Conservation (phyloP, 2,329 filamentous ascomycete species). For the Epichloe scottii region DNA sequence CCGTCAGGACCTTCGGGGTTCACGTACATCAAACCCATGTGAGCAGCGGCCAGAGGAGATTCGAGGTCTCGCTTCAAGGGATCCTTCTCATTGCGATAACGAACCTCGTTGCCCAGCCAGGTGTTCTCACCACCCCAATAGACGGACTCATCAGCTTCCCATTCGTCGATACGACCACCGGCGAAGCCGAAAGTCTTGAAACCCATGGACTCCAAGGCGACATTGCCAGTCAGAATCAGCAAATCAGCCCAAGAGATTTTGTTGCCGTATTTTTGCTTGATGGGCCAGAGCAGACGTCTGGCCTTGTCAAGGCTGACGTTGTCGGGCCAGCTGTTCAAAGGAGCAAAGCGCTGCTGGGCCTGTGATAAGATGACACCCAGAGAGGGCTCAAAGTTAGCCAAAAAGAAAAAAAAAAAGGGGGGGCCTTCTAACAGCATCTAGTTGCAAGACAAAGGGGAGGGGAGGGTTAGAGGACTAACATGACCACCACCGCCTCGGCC, state of each 20-base stretch:
- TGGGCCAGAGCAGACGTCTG: slow-evolving; percentile 64
- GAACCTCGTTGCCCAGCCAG: slow-evolving; percentile 64
- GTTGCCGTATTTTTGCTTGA: slow-evolving; percentile 76
- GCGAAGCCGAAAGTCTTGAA: slow-evolving; percentile 63
- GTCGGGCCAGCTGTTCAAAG: slow-evolving; percentile 71
- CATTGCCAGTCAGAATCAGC: slow-evolving; percentile 59
- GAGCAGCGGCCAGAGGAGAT: slow-evolving; percentile 49
- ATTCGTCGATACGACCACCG: slow-evolving; percentile 59
- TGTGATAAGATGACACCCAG: slow-evolving; percentile 2
- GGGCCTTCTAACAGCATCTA: too few species aligned
- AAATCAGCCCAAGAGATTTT: slow-evolving; percentile 75
- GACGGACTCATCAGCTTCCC: slow-evolving; percentile 61
- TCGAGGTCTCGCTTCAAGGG: slow-evolving; percentile 53
- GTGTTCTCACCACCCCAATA: slow-evolving; percentile 68
- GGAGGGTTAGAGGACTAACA: slow-evolving; percentile 11
- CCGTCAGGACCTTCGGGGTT: slow-evolving; percentile 70
- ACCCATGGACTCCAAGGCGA: slow-evolving; percentile 66
- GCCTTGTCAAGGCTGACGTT: slow-evolving; percentile 71
- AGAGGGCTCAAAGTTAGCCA: not conserved
- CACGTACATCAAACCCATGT: slow-evolving; percentile 70
- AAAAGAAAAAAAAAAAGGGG: too few species aligned
- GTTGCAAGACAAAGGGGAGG: too few species aligned
- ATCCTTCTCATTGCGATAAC: slow-evolving; percentile 43
- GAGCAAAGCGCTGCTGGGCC: slow-evolving; percentile 69
- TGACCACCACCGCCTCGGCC: slow-evolving; percentile 63